Conservation (phyloP, 805 yeast species). For the Hanseniaspora meyeri region DNA sequence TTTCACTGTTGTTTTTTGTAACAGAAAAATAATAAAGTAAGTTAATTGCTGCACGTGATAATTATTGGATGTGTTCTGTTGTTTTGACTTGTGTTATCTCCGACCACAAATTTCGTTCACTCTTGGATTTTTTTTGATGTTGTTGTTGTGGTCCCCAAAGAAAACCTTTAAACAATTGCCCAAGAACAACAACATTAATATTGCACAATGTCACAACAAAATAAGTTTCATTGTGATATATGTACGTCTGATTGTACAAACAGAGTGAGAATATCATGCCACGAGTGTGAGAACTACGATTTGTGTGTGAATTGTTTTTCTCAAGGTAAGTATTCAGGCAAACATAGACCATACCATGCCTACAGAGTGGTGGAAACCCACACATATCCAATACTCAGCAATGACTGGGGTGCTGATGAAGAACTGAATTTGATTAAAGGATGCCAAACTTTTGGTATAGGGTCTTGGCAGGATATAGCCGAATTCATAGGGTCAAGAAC, state of each 20-base stretch:
- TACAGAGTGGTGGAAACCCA: conserved; percentile 87
- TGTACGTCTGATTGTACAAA: conserved; percentile 95
- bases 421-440: conserved; percentile 82
- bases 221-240: conserved; percentile 79
- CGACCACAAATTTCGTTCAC: too few relatives aligned
- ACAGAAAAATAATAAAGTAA: too few relatives aligned
- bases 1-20: too few relatives aligned
- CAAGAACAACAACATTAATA: neutral
- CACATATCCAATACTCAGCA: conserved; percentile 80
- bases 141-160: too few relatives aligned
- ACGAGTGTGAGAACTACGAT: conserved; percentile 85
- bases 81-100: too few relatives aligned
- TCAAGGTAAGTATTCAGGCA: conserved; percentile 63
- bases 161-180: too few relatives aligned
- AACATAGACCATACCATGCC: conserved; percentile 89
- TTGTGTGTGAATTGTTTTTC: conserved; percentile 97
- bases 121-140: too few relatives aligned
- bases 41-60: too few relatives aligned
- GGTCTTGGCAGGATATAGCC: conserved; percentile 97
- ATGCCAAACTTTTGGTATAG: conserved; percentile 79
- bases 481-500: conserved; percentile 89
- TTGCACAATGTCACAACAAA: conserved; percentile 20
- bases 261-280: conserved; percentile 81
- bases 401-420: conserved; percentile 98
- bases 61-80: too few relatives aligned